Evolutionary conservation across 1,284 basidiomycete genomes (phyloP), one percentile per base, ranked within the genome.

Genomic region (Ganoderma leucocontextum): DNA sequence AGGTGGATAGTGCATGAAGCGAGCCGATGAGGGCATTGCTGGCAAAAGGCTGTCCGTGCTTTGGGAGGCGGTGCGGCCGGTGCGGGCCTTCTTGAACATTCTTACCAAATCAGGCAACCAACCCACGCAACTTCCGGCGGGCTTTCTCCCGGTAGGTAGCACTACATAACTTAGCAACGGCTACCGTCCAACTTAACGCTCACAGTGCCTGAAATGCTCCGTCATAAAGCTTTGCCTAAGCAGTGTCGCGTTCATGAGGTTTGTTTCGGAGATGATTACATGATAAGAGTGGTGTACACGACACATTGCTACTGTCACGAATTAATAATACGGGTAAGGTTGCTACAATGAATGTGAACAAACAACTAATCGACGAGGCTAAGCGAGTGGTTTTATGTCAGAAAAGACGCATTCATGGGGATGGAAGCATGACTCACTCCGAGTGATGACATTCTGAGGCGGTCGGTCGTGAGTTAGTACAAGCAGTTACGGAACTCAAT

Each of bases 401-500:
- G 35, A 38, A 1, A 53, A 35, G 13, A 33, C 15, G 25, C 29
- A 17, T 33, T 15, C 17, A 29, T 22, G 33, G 15, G 15, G 33
- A 19, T 33, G 15, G 15, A 9, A 4, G 29, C 17, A 35, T 17
- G 10, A 8, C 52, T 55, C 5, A 53, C 52, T 53, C 52, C 52
- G 22, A 13, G 29, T 25, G 4, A 55, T 55, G 52, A 55, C 13
- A 17, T 33, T 33, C 29, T n/a, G 55, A 57, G 29, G 55, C 55
- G 17, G 47, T 29, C 10, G 47, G 22, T 52, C 22, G n/a, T 25
- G 55, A n/a, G 35, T 58, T 10, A 33, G 52, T 61, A 44, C 55
- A 57, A 8, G 55, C 29, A 29, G 29, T 53, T 25, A 25, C 35
- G 13, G 10, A 57, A 66, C 41, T 70, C 64, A 78, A 66, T 79